Conservation (phyloP, 2,329 filamentous ascomycete genomes). For the Kalaharituber pfeilii region DNA sequence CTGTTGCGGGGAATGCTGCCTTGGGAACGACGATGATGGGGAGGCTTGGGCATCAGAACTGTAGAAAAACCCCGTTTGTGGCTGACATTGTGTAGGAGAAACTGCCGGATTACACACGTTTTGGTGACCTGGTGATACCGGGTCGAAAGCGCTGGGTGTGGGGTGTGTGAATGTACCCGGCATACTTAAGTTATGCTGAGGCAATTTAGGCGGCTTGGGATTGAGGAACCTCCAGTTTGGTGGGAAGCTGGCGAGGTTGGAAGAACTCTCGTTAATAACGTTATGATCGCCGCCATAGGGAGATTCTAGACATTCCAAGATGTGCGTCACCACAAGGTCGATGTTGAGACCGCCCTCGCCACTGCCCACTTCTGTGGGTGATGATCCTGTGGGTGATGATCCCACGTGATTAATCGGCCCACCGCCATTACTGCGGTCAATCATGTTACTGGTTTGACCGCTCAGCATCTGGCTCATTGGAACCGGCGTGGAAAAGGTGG, state of each 20-base stretch:
- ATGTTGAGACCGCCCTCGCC: not conserved
- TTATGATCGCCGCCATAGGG: conserved; percentile 13
- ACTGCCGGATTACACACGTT: not conserved
- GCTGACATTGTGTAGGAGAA: not conserved
- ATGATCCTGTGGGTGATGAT: not conserved
- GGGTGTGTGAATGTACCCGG: not conserved
- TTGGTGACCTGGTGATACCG: no score
- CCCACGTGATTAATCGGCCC: not conserved
- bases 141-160: not conserved
- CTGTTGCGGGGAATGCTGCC: not conserved
- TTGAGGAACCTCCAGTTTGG: conserved; percentile 12
- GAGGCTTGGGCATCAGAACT: not conserved
- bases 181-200: no score
- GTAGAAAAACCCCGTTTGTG: not conserved
- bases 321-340: conserved; percentile 4
- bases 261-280: conserved; percentile 7
- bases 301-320: conserved; percentile 8
- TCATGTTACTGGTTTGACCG: not conserved
- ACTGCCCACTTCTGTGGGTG: not conserved
- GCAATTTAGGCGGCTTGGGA: conserved; percentile 3
- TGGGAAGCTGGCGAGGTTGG: conserved; percentile 7
- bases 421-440: not conserved
- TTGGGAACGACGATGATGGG: not conserved
- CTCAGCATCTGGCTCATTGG: not conserved
- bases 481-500: not conserved